Evolutionary conservation across 495 filamentous ascomycete genomes (phyloP).

Genomic region (Extremus antarcticus): DNA sequence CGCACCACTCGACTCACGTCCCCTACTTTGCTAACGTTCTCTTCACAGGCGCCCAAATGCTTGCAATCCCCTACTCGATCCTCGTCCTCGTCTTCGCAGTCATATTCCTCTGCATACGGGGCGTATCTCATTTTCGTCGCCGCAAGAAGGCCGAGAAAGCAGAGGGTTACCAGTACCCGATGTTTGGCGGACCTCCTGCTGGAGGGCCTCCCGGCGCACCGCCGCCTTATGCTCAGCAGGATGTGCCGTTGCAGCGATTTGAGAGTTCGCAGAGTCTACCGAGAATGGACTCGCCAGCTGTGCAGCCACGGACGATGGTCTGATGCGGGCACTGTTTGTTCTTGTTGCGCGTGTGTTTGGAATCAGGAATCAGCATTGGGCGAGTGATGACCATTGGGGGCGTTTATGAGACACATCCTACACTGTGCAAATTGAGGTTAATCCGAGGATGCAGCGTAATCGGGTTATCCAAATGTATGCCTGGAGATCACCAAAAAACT

Average conservation of each 20-base stretch:
- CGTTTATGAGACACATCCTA: too few relatives aligned
- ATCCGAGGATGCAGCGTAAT: too few relatives aligned
- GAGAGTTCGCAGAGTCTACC: not conserved
- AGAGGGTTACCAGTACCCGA: not conserved
- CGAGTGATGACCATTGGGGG: too few relatives aligned
- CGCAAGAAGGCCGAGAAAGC: not conserved
- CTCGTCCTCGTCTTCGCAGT: not conserved
- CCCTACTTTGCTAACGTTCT: not conserved
- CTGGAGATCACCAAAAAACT: too few relatives aligned
- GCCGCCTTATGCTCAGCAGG: not conserved
- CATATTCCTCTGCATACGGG: not conserved
- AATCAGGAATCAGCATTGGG: too few relatives aligned
- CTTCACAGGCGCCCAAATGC: not conserved
- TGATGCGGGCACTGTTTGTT: too few relatives aligned
- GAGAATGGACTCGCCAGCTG: not conserved
- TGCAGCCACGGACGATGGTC: not conserved
- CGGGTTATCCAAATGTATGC: too few relatives aligned
- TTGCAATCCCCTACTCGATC: conserved; percentile 2
- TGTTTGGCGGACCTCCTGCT: not conserved
- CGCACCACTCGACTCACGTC: conserved; percentile 9
- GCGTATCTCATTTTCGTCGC: not conserved
- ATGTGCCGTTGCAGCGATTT: not conserved
- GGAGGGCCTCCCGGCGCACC: not conserved
- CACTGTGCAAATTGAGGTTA: too few relatives aligned
- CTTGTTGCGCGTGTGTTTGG: too few relatives aligned